Evolutionary conservation across 2,329 filamentous ascomycete species (phyloP), one percentile per base, ranked within the genome.

Genomic region (Colletotrichum spinosum): DNA sequence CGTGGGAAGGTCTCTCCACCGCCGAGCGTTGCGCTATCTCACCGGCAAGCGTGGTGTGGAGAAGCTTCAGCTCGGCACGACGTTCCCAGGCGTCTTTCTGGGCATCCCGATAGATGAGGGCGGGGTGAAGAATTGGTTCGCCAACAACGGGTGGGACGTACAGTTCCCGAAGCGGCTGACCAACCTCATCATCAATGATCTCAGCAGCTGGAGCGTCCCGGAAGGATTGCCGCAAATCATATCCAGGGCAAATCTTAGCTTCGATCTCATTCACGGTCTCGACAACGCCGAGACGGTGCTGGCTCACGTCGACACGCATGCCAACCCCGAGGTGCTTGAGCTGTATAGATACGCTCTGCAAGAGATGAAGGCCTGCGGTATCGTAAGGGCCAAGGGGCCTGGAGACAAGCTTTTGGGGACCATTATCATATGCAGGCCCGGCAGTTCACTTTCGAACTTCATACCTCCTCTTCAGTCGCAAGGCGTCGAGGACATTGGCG

Each of bases 1-100:
- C 0, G 96, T 98, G 67, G 95, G 95, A 0, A 89, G 94, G 69
- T 97, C 93, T 0, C 86, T 98, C 2, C 94, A 97, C 77, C 92
- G 93, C 67, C 86, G 94, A 44, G 94, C 94, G 0, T 87, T 97
- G 58, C 89, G 92, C 38, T 90, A 88, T 6, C 83, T 98, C 2
- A 74, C 79, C 1, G 90, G 93, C 71, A 87, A 88, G 54, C 86
- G 88, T 44, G 90, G 89, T 2, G 85, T 97, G 72, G 92, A 92
- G 72, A 90, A 90, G 61, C 87, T 97, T 39, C 94, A 97, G 74
- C 86, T 97, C 0, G 95, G 94, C 1, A 89, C 89, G 45, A 86
- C 90, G 1, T 88, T 97, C 39, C 94, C 94, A 0, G 92, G 90
- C n/a, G 88, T 97, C 33, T 97, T 94, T 72, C 86, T 93, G 0